Evolutionary conservation across 2,329 filamentous ascomycete genomes (phyloP), one percentile per base, ranked within the genome.

Genomic region (Zymoseptoria tritici): DNA sequence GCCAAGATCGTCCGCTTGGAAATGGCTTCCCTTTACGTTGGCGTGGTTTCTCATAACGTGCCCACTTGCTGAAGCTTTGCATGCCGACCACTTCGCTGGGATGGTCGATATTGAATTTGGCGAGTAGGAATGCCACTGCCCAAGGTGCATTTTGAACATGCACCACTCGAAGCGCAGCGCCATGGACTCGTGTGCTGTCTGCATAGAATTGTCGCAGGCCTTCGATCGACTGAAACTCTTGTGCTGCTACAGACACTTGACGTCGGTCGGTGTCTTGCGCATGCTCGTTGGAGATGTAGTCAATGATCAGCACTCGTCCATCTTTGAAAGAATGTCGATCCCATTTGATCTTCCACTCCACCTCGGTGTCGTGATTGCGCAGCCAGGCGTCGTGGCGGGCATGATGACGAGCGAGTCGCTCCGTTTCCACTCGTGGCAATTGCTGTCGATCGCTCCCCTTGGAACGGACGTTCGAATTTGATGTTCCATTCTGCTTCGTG

Each of bases 71-170:
- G 68, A 82, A 81, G 21, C 75, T 75, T 9, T 56, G 51, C 29
- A 78, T 80, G 6, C 79, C 80, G 0, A 80, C 73, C 3, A 80
- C 66, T 56, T 81, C 77, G 57, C 74, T 74, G 11, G 68, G 66
- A 53, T 79, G 74, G 58, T 79, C 74, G 60, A 83, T 81, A 57
- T 81, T 80, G 71, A 80, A 83, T 63, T 82, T 83, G 26, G 75
- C 71, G 36, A 81, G 69, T 2, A 83, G 68, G 61, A 77, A 82
- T 2, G 71, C 70, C 36, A 75, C 77, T 0, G 80, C 80, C 79
- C 80, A 81, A 13, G 7, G 71, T 6, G 80, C 80, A 61, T 83
- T 82, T 66, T 83, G 81, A 3, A 82, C 78, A 61, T 83, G 81
- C 52, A 68, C 68, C 5, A 76, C 71, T 6, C 75, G 64, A 26